Percentiles rank a stretch among this genome's conserved stretches.
These are phyloP conservation scores for Sporobolomyces phaffii DNA, from an alignment of 768 basidiomycete species.

Conservation along the genomic window DNA sequence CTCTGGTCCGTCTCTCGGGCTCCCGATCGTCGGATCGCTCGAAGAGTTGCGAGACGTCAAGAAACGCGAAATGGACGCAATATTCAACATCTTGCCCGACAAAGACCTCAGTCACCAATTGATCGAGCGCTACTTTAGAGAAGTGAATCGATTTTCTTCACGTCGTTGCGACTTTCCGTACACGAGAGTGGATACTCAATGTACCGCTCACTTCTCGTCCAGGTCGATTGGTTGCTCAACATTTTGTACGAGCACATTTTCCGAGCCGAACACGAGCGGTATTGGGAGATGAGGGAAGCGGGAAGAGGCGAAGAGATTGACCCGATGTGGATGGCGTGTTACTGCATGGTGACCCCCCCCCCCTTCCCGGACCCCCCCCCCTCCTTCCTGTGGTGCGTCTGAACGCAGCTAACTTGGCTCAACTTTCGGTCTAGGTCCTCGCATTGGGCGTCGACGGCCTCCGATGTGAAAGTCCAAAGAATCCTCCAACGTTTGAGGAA, in stretches of 20 bases:
- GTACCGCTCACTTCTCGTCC: not conserved
- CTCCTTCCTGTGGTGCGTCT: not conserved
- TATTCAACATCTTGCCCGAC: slow-evolving; percentile 8
- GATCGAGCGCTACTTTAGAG: slow-evolving; percentile 20
- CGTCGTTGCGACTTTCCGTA: not conserved
- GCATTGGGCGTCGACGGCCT: slow-evolving; percentile 32
- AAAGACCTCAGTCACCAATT: not conserved
- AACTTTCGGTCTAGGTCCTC: slow-evolving; percentile 24
- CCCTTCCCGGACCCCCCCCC: no score
- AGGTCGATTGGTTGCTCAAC: slow-evolving; percentile 20
- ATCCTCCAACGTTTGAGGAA: slow-evolving; percentile 3
- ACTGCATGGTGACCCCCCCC: slow-evolving; percentile 19
- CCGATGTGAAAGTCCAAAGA: not conserved
- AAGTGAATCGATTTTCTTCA: not conserved
- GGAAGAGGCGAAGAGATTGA: slow-evolving; percentile 29
- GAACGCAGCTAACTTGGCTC: no score
- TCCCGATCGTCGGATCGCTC: slow-evolving; percentile 6
- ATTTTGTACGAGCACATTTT: slow-evolving; percentile 15
- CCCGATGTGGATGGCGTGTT: slow-evolving; percentile 30
- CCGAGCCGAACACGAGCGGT: slow-evolving; percentile 24
- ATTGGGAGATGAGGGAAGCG: slow-evolving; percentile 25
- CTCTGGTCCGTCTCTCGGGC: slow-evolving; percentile 1
- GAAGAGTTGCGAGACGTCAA: slow-evolving; percentile 2
- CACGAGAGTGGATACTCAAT: no score
- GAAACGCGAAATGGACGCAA: not conserved